phyloP scores from a whole-genome alignment of 2,329 filamentous ascomycete species.

The Coniochaeta prunicola region DNA sequence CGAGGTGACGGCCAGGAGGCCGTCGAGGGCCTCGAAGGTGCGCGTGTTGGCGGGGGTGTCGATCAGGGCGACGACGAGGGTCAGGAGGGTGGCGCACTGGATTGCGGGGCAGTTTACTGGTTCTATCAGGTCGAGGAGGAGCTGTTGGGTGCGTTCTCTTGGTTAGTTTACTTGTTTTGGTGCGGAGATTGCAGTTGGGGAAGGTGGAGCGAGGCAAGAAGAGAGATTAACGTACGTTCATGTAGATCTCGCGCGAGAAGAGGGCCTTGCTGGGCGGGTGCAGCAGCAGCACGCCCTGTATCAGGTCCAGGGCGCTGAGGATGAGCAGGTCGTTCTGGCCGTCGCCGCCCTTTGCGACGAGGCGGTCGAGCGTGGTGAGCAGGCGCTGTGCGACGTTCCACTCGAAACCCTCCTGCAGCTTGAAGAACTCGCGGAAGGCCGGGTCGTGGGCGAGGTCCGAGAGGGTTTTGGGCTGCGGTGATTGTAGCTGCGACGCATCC shows the following conservation, averaged over 20 bases:
- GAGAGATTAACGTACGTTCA: constrained; percentile 62
- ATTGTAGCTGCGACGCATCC: constrained; percentile 9
- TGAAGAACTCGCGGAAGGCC: constrained; percentile 92
- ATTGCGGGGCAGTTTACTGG: constrained; percentile 87
- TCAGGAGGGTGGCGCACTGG: constrained; percentile 82
- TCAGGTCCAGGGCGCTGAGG: constrained; percentile 76
- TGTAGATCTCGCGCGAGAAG: constrained; percentile 84
- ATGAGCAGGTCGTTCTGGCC: constrained; percentile 85
- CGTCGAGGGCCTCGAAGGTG: constrained; percentile 86
- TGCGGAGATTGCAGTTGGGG: not conserved
- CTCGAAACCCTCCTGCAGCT: constrained; percentile 93
- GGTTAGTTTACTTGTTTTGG: constrained; percentile 3
- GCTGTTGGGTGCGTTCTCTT: constrained; percentile 24
- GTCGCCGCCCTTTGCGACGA: constrained; percentile 75
- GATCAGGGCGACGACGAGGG: constrained; percentile 82
- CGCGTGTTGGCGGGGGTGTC: constrained; percentile 83
- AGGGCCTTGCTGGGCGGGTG: constrained; percentile 85
- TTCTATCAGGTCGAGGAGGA: constrained; percentile 90
- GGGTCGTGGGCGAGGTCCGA: constrained; percentile 70
- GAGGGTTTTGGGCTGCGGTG: constrained; percentile 52
- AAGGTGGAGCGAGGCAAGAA: not conserved
- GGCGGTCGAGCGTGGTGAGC: constrained; percentile 75
- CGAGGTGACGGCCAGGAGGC: constrained; percentile 82
- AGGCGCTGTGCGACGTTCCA: constrained; percentile 92
- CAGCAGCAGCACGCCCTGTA: constrained; percentile 80